Evolutionary conservation across 2,329 filamentous ascomycete genomes (phyloP), one percentile per base, ranked within the genome.

Genomic region (Cyphellophora attinorum): DNA sequence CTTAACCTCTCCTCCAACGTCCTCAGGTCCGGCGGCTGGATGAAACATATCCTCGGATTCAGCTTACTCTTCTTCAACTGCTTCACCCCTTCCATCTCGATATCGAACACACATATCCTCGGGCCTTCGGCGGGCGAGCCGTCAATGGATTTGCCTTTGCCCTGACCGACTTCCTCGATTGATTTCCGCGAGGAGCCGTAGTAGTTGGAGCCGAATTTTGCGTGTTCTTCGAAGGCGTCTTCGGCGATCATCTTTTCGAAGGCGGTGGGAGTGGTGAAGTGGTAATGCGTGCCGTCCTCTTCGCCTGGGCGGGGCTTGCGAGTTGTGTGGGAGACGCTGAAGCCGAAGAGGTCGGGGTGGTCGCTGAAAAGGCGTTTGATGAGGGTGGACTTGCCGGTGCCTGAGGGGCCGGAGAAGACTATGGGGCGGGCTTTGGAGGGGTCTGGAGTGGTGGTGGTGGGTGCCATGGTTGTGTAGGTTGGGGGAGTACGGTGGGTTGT

Each of bases 41-140:
- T 72, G 60, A 94, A 94, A 46, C 93, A 62, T 62, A 85, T 94
- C 36, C 84, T 76, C 5, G 85, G 83, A 37, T 78, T 71, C 43
- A 88, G 73, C 48, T 70, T 70, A 32, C 80, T 82, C 42, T 73
- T 72, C 59, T 86, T 85, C 52, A 95, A 83, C 62, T 95, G 88
- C 67, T 94, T 94, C 39, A 95, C 86, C 41, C 88, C 88, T 72
- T 77, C 86, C 85, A 95, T 94, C 70, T 95, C 89, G 55, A 95
- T 96, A 58, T 96, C 89, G 48, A 95, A 65, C 31, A 95, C 77
- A 42, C 88, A 89, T 27, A 86, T 75, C 51, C 70, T 72, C 32
- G 78, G 80, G 62, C 79, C 74, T 53, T 85, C 30, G 5, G 45
- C 47, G 5, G 40, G 36, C 8, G 17, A 35, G 5, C 45, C 47